Evolutionary conservation across 371 early-diverging fungal species (phyloP).

Genomic region (Syncephalastrum sp.): DNA sequence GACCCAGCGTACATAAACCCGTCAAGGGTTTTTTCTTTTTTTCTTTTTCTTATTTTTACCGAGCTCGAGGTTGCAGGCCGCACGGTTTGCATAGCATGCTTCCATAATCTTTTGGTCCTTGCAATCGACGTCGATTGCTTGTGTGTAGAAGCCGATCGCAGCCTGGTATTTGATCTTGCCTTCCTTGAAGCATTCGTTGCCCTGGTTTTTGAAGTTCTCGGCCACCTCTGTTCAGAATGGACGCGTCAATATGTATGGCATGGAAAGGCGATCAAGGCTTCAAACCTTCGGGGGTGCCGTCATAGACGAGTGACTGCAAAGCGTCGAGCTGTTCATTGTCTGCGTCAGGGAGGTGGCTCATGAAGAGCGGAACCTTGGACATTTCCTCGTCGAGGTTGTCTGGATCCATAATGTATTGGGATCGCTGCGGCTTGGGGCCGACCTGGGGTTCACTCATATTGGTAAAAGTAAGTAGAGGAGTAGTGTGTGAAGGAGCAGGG

Average conservation of each 20-base stretch:
- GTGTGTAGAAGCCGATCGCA: slow-evolving; percentile 85
- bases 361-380: slow-evolving; percentile 88
- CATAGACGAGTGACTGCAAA: slow-evolving; percentile 84
- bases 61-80: slow-evolving; percentile 90
- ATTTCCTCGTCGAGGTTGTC: slow-evolving; percentile 60
- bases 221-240: slow-evolving; percentile 76
- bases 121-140: slow-evolving; percentile 82
- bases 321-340: slow-evolving; percentile 84
- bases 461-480: neutral
- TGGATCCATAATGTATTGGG: slow-evolving; percentile 42
- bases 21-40: neutral
- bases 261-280: neutral
- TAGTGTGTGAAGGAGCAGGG: neutral
- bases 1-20: neutral
- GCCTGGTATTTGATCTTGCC: slow-evolving; percentile 70
- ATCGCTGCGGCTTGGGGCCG: slow-evolving; percentile 30
- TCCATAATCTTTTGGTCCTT: slow-evolving; percentile 75
- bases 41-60: slow-evolving; percentile 41
- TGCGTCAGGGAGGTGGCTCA: slow-evolving; percentile 76
- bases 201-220: slow-evolving; percentile 92
- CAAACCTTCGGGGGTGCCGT: slow-evolving; percentile 93
- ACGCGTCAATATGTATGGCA: neutral
- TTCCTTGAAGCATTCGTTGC: slow-evolving; percentile 87
- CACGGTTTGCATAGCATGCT: slow-evolving; percentile 83
- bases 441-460: neutral